phyloP scores from a whole-genome alignment of 2,329 filamentous ascomycete species.

The Cordyceps fumosorosea region DNA sequence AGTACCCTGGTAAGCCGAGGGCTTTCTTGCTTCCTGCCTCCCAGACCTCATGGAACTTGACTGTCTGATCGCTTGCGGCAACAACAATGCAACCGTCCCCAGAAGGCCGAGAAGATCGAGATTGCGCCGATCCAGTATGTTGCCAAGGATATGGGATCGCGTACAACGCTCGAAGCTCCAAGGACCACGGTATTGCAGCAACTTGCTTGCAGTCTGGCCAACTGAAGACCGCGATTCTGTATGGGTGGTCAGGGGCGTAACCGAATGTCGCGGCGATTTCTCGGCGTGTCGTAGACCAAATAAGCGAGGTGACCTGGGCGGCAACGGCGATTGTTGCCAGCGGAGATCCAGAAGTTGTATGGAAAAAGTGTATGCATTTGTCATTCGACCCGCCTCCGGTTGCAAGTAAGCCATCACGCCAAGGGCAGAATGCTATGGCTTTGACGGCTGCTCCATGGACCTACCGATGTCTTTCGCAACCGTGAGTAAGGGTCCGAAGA shows the following conservation, averaged over 20 bases:
- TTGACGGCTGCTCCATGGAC: slow-evolving; percentile 84
- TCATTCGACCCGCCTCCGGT: slow-evolving; percentile 93
- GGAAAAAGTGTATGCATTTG: slow-evolving; percentile 93
- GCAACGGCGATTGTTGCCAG: slow-evolving; percentile 88
- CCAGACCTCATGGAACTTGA: slow-evolving; percentile 97
- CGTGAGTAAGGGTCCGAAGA: slow-evolving; percentile 43
- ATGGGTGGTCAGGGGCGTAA: slow-evolving; percentile 83
- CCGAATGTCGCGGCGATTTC: slow-evolving; percentile 94
- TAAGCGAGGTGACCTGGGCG: slow-evolving; percentile 85
- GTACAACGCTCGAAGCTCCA: slow-evolving; percentile 72
- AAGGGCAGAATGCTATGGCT: slow-evolving; percentile 93
- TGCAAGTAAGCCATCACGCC: slow-evolving; percentile 79
- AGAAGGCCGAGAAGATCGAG: slow-evolving; percentile 19
- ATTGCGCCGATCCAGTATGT: slow-evolving; percentile 24
- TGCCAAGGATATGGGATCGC: slow-evolving; percentile 74
- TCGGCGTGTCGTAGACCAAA: slow-evolving; percentile 78
- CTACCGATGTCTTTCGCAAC: slow-evolving; percentile 65
- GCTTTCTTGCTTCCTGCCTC: slow-evolving; percentile 52
- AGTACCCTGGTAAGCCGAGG: slow-evolving; percentile 47
- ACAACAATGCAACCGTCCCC: slow-evolving; percentile 68
- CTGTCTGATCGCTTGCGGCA: slow-evolving; percentile 82
- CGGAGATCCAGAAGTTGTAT: slow-evolving; percentile 73
- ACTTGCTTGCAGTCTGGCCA: slow-evolving; percentile 90
- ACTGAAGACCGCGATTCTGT: slow-evolving; percentile 84
- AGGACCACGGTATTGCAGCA: slow-evolving; percentile 76